Percentiles rank a stretch among this genome's conserved stretches.
phyloP scores from a whole-genome alignment of 2,329 filamentous ascomycete genomes.

The Chaetomium olivaceum region DNA sequence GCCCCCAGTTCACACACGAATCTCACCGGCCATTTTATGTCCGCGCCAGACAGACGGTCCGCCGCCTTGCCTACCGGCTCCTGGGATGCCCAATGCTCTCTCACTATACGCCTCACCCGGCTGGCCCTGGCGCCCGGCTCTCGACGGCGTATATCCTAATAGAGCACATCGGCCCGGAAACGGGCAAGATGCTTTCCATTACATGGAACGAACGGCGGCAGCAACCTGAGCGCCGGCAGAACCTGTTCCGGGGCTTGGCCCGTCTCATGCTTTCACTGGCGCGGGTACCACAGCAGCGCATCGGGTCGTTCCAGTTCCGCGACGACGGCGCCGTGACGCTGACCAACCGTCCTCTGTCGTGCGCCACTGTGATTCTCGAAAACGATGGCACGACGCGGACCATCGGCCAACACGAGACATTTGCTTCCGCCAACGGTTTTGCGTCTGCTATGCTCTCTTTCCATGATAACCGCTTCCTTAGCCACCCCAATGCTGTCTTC shows the following conservation, averaged over 20 bases:
- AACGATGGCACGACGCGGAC: slow-evolving; percentile 38
- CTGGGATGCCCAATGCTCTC: slow-evolving; percentile 18
- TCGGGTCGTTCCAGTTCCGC: slow-evolving; percentile 34
- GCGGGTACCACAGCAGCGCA: slow-evolving; percentile 34
- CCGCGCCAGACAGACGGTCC: slow-evolving; percentile 10
- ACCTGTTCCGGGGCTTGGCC: slow-evolving; percentile 37
- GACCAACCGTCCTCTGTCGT: slow-evolving; percentile 41
- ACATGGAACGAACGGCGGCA: slow-evolving; percentile 30
- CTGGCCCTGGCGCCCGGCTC: not conserved
- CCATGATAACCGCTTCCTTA: slow-evolving; percentile 26
- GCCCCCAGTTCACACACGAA: slow-evolving; percentile 17
- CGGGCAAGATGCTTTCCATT: slow-evolving; percentile 35
- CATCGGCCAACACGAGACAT: slow-evolving; percentile 26
- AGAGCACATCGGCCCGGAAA: slow-evolving; percentile 32
- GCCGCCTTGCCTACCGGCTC: not conserved
- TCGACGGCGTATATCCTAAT: slow-evolving; percentile 34
- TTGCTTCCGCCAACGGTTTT: slow-evolving; percentile 19
- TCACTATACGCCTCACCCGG: slow-evolving; percentile 14
- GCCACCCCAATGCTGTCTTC: slow-evolving; percentile 4
- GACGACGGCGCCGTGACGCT: slow-evolving; percentile 38
- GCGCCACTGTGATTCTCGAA: slow-evolving; percentile 37
- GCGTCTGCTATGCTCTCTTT: slow-evolving; percentile 34
- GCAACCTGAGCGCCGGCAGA: slow-evolving; percentile 31
- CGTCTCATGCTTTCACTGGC: slow-evolving; percentile 38
- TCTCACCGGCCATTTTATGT: slow-evolving; percentile 12